Percentiles rank a stretch among this genome's conserved stretches.
Conservation (phyloP, 2,329 filamentous ascomycete genomes). For the Sporothrix pseudoabietina region DNA sequence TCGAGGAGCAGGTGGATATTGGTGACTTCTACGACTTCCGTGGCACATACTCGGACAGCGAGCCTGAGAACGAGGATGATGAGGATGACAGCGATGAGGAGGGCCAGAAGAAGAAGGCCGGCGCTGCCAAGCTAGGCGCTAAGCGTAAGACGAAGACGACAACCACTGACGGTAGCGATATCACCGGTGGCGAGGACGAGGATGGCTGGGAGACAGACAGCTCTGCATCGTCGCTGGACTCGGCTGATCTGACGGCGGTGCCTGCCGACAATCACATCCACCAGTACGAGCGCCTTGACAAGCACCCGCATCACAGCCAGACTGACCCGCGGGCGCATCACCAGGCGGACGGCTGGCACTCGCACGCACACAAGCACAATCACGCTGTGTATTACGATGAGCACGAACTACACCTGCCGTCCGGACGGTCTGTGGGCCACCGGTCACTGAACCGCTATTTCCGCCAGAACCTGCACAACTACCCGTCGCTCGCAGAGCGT, state of each 20-base stretch:
- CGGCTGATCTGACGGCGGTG: conserved; percentile 77
- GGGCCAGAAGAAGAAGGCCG: conserved; percentile 44
- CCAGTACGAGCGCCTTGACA: conserved; percentile 70
- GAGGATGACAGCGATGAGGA: conserved; percentile 57
- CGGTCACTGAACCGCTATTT: conserved; percentile 85
- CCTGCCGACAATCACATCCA: conserved; percentile 72
- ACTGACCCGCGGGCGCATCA: conserved; percentile 71
- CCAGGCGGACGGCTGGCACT: conserved; percentile 77
- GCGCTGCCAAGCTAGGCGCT: conserved; percentile 70
- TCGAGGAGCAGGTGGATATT: conserved; percentile 89
- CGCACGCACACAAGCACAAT: conserved; percentile 74
- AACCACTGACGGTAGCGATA: conserved; percentile 39
- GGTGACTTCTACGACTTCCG: conserved; percentile 98
- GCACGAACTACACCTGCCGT: conserved; percentile 89
- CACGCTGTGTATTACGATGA: conserved; percentile 87
- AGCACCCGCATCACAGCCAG: conserved; percentile 75
- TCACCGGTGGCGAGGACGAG: conserved; percentile 55
- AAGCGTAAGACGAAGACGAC: conserved; percentile 57
- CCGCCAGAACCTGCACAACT: conserved; percentile 85
- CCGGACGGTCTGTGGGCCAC: conserved; percentile 86
- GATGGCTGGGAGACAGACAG: conserved; percentile 97
- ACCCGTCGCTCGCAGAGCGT: conserved; percentile 73
- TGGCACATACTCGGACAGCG: conserved; percentile 81
- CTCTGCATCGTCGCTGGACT: conserved; percentile 83
- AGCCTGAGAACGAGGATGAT: conserved; percentile 55